Percentiles rank a stretch among this genome's conserved stretches.
These are phyloP conservation scores for Penicillium lividum DNA, from an alignment of 495 filamentous ascomycete genomes.

Conservation along the genomic window DNA sequence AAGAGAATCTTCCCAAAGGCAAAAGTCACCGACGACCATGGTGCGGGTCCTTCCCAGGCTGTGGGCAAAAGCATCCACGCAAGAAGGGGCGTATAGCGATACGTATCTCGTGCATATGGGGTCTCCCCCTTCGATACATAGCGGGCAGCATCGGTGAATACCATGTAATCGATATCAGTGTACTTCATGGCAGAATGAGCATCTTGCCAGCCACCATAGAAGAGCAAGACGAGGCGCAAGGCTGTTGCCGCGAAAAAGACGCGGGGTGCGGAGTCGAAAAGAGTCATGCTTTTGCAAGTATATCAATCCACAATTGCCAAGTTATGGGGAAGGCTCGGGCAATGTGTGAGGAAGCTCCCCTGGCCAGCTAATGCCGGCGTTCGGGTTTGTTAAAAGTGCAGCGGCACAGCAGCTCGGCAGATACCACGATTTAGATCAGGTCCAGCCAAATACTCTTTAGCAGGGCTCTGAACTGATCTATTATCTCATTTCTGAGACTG, in stretches of 20 bases:
- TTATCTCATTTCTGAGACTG: background rate
- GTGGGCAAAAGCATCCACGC: conserved; percentile 90
- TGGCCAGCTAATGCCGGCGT: background rate
- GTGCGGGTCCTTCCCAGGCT: conserved; percentile 47
- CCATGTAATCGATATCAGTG: conserved; percentile 98
- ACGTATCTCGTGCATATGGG: conserved; percentile 88
- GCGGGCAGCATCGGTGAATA: conserved; percentile 95
- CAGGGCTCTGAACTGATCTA: background rate
- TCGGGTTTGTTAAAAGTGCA: background rate
- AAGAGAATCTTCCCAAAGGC: conserved; percentile 89
- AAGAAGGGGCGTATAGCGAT: conserved; percentile 92
- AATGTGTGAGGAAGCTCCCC: background rate
- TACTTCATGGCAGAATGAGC: conserved; percentile 88
- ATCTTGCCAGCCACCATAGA: conserved; percentile 92
- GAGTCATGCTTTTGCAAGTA: background rate
- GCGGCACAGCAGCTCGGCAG: background rate
- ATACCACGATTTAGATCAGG: background rate
- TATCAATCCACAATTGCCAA: background rate
- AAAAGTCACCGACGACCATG: conserved; percentile 45
- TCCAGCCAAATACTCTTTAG: background rate
- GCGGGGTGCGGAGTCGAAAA: conserved; percentile 47
- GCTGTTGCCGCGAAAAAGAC: conserved; percentile 69
- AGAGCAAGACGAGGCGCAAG: conserved; percentile 68
- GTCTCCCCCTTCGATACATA: conserved; percentile 64
- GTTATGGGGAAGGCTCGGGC: background rate